phyloP scores from a whole-genome alignment of 2,329 filamentous ascomycete genomes.

The Pseudocercospora macadamiae region DNA sequence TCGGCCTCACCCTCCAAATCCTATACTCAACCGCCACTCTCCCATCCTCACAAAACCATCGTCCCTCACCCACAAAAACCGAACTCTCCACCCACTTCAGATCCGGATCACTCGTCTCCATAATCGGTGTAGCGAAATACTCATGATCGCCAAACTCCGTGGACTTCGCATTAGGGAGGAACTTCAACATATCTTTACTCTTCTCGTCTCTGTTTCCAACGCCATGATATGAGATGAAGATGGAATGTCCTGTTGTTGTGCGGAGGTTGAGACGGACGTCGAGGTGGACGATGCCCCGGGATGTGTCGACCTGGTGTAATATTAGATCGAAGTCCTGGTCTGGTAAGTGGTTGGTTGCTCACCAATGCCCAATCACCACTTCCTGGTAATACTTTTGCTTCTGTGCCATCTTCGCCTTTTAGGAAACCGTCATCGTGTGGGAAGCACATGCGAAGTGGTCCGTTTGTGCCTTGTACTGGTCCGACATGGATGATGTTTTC shows the following conservation, averaged over 20 bases:
- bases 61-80: not conserved
- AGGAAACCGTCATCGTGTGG: not conserved
- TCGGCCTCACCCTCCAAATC: not conserved
- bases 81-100: conserved; percentile 5
- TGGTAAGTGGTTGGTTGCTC: too few relatives aligned
- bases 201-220: not conserved
- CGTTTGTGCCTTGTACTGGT: not conserved
- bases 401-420: not conserved
- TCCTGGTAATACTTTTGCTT: not conserved
- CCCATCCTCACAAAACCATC: not conserved
- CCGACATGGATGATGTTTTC: not conserved
- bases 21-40: not conserved
- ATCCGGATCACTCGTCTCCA: conserved; percentile 3
- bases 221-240: not conserved
- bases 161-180: not conserved
- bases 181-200: not conserved
- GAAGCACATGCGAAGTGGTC: not conserved
- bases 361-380: not conserved
- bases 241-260: not conserved
- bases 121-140: not conserved
- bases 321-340: not conserved
- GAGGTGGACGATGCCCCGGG: not conserved
- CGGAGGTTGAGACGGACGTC: not conserved
- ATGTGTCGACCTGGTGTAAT: not conserved
- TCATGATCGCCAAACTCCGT: conserved; percentile 3